These are phyloP conservation scores for Gossypium thurberi DNA, from an alignment of 345 rosid species.

Conservation along the genomic window DNA sequence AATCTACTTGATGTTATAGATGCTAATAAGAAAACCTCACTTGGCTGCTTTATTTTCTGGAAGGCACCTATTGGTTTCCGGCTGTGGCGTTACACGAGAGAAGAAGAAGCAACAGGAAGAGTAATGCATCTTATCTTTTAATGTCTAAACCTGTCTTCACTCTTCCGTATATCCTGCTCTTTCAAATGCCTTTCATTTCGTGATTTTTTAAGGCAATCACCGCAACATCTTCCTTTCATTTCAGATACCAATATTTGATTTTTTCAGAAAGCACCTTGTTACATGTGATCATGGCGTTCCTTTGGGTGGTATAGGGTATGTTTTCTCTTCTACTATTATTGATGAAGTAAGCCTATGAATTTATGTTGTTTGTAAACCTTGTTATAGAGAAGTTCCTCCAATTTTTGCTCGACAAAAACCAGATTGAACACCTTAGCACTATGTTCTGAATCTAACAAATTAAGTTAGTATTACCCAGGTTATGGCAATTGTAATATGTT, in stretches of 20 bases:
- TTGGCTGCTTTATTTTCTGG: slow-evolving; percentile 13
- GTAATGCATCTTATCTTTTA: slow-evolving; percentile 26
- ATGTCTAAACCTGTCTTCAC: neutral
- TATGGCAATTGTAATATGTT: neutral
- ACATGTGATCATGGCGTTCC: slow-evolving; percentile 74
- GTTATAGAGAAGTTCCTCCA: neutral
- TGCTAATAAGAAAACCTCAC: neutral
- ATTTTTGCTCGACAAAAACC: neutral
- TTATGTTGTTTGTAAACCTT: neutral
- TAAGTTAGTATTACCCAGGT: neutral
- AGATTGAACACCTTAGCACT: neutral
- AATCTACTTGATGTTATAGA: neutral
- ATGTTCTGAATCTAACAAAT: neutral
- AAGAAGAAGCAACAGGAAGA: slow-evolving; percentile 59
- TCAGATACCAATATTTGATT: slow-evolving; percentile 1
- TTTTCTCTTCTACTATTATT: slow-evolving; percentile 7
- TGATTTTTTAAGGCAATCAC: neutral
- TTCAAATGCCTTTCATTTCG: neutral
- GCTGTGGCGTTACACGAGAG: slow-evolving; percentile 45
- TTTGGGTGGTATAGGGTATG: slow-evolving; percentile 84
- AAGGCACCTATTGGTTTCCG: slow-evolving; percentile 88
- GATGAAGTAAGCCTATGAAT: neutral
- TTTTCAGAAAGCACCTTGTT: slow-evolving; percentile 32
- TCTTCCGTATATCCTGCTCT: neutral
- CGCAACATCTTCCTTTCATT: neutral